Conservation (phyloP, 345 rosid species). For the Sonneratia caseolaris region DNA sequence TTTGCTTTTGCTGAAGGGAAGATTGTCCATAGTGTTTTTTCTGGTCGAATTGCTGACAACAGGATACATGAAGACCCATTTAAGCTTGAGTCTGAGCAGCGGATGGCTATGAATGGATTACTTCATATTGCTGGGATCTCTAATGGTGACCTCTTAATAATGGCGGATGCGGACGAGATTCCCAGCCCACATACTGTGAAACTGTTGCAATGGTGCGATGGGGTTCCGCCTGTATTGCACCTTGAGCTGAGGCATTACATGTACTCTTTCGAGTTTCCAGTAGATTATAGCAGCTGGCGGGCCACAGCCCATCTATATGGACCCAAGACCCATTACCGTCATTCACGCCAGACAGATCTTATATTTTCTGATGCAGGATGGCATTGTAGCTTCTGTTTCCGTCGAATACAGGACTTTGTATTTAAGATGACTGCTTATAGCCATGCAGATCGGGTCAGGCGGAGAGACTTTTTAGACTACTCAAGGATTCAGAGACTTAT, state of each 20-base stretch:
- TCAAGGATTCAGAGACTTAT: constrained; percentile 56
- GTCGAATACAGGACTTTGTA: constrained; percentile 49
- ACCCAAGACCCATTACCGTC: constrained; percentile 51
- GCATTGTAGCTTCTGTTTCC: constrained; percentile 92
- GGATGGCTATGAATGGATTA: constrained; percentile 56
- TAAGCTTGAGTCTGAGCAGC: constrained; percentile 49
- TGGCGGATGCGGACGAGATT: constrained; percentile 80
- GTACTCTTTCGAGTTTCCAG: constrained; percentile 88
- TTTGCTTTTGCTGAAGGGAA: constrained; percentile 56
- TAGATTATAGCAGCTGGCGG: constrained; percentile 86
- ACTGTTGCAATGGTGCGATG: constrained; percentile 76
- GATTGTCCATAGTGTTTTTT: constrained; percentile 48
- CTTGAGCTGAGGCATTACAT: constrained; percentile 68
- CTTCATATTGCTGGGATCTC: constrained; percentile 50
- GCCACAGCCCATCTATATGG: constrained; percentile 46
- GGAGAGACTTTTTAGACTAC: constrained; percentile 33
- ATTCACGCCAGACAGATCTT: constrained; percentile 54
- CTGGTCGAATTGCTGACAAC: constrained; percentile 33
- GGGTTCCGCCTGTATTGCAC: constrained; percentile 55
- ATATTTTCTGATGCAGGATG: constrained; percentile 86
- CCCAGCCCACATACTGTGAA: constrained; percentile 78
- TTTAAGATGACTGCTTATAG: constrained; percentile 92
- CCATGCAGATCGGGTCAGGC: constrained; percentile 77
- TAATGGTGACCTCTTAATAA: constrained; percentile 58
- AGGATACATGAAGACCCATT: constrained; percentile 52